Conservation (phyloP, 2,329 filamentous ascomycete genomes). For the Tolypocladium nubicola region DNA sequence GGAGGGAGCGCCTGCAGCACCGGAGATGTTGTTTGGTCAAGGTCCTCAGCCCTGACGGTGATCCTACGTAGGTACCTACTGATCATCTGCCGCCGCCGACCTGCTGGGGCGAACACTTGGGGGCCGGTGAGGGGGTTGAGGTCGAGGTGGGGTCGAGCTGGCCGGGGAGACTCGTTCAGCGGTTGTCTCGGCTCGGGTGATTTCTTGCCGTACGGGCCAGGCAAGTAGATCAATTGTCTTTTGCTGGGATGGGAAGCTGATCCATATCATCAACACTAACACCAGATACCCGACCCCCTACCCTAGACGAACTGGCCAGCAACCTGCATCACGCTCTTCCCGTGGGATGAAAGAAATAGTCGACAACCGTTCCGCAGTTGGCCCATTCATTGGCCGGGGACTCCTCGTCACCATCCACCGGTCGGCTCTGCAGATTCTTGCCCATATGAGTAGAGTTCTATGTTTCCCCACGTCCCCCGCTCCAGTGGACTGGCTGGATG, state of each 20-base stretch:
- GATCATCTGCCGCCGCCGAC: not conserved
- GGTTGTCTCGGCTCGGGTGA: not conserved
- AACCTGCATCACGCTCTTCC: not conserved
- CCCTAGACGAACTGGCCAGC: not conserved
- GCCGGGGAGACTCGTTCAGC: not conserved
- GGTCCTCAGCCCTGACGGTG: not conserved
- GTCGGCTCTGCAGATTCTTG: not conserved
- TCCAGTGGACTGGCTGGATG: not conserved
- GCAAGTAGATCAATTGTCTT: not conserved
- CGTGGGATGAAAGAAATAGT: not conserved
- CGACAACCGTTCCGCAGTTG: not conserved
- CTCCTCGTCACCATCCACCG: no score
- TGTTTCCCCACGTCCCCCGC: not conserved
- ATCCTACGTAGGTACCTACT: not conserved
- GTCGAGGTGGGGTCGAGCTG: not conserved
- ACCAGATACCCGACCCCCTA: not conserved
- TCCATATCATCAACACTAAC: not conserved
- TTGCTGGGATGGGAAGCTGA: not conserved
- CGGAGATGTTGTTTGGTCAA: not conserved
- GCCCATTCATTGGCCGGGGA: no score
- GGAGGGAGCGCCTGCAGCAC: not conserved
- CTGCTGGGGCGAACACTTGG: not conserved
- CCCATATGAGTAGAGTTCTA: not conserved
- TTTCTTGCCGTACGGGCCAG: not conserved
- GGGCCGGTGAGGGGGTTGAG: not conserved